phyloP scores from a whole-genome alignment of 2,329 filamentous ascomycete genomes.

The Fusarium sp. region DNA sequence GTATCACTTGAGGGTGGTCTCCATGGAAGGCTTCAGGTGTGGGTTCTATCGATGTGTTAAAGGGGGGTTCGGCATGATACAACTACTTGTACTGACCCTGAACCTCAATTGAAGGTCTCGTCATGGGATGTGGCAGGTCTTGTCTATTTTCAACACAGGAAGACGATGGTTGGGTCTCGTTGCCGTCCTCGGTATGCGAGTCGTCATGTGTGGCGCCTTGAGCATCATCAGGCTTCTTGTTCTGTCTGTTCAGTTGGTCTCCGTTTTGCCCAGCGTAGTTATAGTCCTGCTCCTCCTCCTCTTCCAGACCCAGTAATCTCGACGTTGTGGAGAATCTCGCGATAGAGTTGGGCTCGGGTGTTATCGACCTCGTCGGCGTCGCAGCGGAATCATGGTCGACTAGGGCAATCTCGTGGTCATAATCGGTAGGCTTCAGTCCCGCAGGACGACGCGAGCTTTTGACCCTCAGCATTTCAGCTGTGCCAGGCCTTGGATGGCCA shows the following conservation, averaged over 20 bases:
- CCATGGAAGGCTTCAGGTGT: constrained; percentile 41
- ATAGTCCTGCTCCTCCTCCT: constrained; percentile 23
- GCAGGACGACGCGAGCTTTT: constrained; percentile 64
- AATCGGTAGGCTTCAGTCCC: constrained; percentile 66
- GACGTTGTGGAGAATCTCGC: constrained; percentile 39
- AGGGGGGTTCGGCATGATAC: neutral
- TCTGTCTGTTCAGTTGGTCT: constrained; percentile 13
- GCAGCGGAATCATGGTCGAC: constrained; percentile 61
- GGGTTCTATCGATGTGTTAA: constrained; percentile 43
- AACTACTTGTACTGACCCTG: constrained; percentile 41
- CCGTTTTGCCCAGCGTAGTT: constrained; percentile 3
- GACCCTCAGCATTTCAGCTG: constrained; percentile 47
- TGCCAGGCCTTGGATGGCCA: constrained; percentile 15
- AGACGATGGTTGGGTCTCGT: constrained; percentile 5
- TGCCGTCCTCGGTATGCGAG: constrained; percentile 24
- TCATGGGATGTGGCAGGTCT: constrained; percentile 30
- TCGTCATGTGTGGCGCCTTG: constrained; percentile 17
- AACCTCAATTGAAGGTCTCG: constrained; percentile 48
- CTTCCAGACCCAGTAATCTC: constrained; percentile 36
- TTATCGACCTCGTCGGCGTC: constrained; percentile 34
- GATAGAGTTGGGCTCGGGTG: constrained; percentile 34
- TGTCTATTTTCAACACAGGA: constrained; percentile 14
- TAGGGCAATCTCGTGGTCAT: constrained; percentile 76
- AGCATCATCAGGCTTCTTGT: constrained; percentile 16
- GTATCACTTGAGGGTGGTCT: constrained; percentile 48